A percentile compares a stretch with the other conserved stretches of the same genome.
Conservation (phyloP, 305 asterid genomes). For the Rubia peregrina region DNA sequence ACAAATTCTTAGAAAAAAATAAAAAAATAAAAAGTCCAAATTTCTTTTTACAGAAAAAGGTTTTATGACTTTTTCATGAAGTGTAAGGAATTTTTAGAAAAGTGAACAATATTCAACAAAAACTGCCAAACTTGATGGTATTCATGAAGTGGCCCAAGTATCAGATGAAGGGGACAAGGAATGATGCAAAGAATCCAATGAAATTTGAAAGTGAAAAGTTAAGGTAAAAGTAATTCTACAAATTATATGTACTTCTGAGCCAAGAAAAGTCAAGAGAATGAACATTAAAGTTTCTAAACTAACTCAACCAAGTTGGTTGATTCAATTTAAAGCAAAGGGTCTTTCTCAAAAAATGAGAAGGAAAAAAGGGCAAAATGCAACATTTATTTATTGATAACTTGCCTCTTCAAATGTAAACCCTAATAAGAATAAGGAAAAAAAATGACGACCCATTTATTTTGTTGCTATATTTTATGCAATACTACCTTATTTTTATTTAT, state of each 20-base stretch:
- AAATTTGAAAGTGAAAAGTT: conserved; percentile 8
- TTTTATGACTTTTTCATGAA: neutral
- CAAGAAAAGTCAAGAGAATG: neutral
- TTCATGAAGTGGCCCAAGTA: conserved; percentile 22
- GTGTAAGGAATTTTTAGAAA: neutral
- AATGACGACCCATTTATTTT: neutral
- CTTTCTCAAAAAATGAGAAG: neutral
- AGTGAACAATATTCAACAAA: neutral
- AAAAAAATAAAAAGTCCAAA: too few species aligned
- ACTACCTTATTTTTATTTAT: too few species aligned
- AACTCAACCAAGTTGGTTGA: neutral
- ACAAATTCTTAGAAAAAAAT: too few species aligned
- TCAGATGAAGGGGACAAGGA: neutral
- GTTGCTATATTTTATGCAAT: neutral
- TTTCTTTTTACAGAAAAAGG: neutral
- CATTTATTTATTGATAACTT: neutral
- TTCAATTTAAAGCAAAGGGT: neutral
- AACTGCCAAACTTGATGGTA: neutral
- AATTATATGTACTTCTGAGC: neutral
- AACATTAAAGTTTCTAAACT: neutral
- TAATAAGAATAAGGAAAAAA: neutral
- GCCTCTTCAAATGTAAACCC: neutral
- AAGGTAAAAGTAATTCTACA: neutral
- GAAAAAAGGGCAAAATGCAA: neutral
- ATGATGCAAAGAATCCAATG: conserved; percentile 18